phyloP scores from a whole-genome alignment of 2,329 filamentous ascomycete genomes.

The Talaromyces sp. region DNA sequence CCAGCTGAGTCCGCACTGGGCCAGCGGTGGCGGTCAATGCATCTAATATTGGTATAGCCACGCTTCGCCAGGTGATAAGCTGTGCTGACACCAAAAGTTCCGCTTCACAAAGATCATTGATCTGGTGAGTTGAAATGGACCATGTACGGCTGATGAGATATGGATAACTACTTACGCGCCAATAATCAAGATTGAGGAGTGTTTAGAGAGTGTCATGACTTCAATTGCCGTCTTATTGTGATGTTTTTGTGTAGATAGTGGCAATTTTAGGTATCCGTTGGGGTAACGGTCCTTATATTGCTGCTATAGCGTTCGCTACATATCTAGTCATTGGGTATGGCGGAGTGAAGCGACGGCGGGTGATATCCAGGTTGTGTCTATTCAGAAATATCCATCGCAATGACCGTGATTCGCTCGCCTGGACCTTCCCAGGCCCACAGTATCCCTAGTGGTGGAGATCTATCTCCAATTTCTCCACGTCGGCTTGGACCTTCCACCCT shows the following conservation, averaged over 20 bases:
- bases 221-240: not conserved
- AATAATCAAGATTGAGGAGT: constrained; percentile 16
- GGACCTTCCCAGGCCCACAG: constrained; percentile 11
- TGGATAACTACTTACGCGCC: constrained; percentile 5
- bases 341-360: not conserved
- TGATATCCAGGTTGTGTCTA: not conserved
- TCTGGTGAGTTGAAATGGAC: constrained; percentile 9
- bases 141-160: constrained; percentile 10
- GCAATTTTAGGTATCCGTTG: not conserved
- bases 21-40: constrained; percentile 48
- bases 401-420: constrained; percentile 8
- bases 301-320: not conserved
- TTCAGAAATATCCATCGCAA: not conserved
- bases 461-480: not conserved
- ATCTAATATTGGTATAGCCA: constrained; percentile 49
- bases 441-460: not conserved
- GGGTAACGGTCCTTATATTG: not conserved
- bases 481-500: constrained; percentile 11
- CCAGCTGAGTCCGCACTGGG: constrained; percentile 49
- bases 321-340: not conserved
- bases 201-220: constrained; percentile 12
- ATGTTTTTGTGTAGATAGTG: not conserved
- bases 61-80: constrained; percentile 51
- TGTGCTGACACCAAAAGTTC: constrained; percentile 53
- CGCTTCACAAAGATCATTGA: constrained; percentile 44